phyloP scores from a whole-genome alignment of 2,329 filamentous ascomycete species.

The Chalaropsis ovoidea region DNA sequence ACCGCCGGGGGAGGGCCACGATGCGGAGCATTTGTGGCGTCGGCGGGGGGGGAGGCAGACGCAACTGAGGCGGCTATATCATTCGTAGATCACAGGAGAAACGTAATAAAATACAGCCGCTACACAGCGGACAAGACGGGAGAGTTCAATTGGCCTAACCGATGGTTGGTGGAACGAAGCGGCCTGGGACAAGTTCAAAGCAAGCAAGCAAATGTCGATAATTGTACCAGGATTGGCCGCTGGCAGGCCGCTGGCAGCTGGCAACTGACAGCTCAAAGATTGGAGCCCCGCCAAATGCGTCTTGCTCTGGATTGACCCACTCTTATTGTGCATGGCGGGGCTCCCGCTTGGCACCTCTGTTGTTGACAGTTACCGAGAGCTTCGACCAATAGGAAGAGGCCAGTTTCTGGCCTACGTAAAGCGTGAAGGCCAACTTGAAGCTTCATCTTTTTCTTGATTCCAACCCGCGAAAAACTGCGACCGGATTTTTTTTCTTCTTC shows the following conservation, averaged over 20 bases:
- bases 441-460: neutral
- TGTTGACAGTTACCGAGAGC: neutral
- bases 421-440: neutral
- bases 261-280: neutral
- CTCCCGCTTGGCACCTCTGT: neutral
- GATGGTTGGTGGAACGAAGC: too few species aligned
- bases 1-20: neutral
- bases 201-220: neutral
- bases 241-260: neutral
- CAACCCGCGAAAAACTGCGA: neutral
- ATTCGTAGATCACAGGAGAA: neutral
- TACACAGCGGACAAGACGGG: too few species aligned
- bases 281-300: neutral
- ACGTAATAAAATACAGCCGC: too few species aligned
- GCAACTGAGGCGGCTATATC: neutral
- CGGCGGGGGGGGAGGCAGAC: neutral
- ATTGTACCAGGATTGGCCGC: neutral
- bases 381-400: slow-evolving; percentile 12
- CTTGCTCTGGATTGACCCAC: neutral
- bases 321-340: neutral
- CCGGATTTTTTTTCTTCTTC: neutral
- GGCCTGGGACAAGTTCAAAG: neutral
- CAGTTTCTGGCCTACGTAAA: neutral
- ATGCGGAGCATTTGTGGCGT: slow-evolving; percentile 9
- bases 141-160: too few species aligned